These are phyloP conservation scores for Saccharomycopsis capsularis DNA, from an alignment of 805 yeast genomes.

Conservation along the genomic window DNA sequence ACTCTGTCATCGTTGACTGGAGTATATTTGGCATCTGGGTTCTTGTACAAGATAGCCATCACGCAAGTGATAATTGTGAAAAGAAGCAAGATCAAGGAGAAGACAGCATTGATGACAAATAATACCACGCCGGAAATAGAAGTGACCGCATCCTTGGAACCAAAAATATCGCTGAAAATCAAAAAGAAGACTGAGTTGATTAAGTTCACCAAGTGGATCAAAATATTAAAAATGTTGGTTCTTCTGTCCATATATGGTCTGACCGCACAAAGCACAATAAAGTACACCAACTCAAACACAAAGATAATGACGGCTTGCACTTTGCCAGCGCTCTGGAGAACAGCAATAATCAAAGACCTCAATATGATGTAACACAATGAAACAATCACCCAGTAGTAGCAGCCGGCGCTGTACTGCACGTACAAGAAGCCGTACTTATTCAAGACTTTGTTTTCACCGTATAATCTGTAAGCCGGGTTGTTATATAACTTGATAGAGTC, in stretches of 20 bases:
- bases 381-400: conserved; percentile 74
- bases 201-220: conserved; percentile 71
- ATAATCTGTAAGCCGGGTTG: conserved; percentile 88
- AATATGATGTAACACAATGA: conserved; percentile 58
- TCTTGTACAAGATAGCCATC: conserved; percentile 75
- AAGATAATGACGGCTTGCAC: conserved; percentile 75
- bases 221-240: conserved; percentile 88
- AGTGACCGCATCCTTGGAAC: conserved; percentile 80
- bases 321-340: conserved; percentile 74
- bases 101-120: conserved; percentile 82
- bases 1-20: conserved; percentile 96
- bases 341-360: conserved; percentile 80
- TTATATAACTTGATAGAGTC: conserved; percentile 65
- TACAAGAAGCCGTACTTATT: conserved; percentile 90
- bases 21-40: conserved; percentile 92
- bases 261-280: conserved; percentile 54
- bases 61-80: conserved; percentile 85
- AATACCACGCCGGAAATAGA: conserved; percentile 88
- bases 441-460: conserved; percentile 72
- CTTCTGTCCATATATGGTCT: conserved; percentile 93
- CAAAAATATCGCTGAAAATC: conserved; percentile 80
- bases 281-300: conserved; percentile 65
- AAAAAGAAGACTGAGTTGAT: conserved; percentile 80
- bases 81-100: conserved; percentile 72
- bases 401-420: conserved; percentile 82